A percentile compares a stretch with the other conserved stretches of the same genome.
phyloP scores from a whole-genome alignment of 148 eudicot species.

The Chenopodium album region DNA sequence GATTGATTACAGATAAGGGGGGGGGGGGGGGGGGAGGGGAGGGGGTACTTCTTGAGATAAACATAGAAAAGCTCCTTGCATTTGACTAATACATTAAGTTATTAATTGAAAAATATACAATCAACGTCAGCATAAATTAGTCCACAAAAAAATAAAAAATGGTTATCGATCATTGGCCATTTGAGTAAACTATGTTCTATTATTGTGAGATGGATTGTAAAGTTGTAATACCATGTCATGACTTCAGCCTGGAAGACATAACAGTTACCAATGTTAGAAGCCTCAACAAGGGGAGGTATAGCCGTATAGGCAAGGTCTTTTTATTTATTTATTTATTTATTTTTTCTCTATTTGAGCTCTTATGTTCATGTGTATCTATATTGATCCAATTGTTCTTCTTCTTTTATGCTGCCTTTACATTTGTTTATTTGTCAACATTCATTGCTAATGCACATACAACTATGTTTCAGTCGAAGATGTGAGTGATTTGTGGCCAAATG shows the following conservation, averaged over 20 bases:
- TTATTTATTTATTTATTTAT: neutral
- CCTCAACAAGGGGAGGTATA: neutral
- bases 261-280: neutral
- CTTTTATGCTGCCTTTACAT: neutral
- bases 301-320: neutral
- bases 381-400: neutral
- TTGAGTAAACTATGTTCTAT: neutral
- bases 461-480: constrained; percentile 87
- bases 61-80: neutral
- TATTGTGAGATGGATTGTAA: neutral
- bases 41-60: neutral
- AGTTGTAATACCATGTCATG: neutral
- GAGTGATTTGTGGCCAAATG: constrained; percentile 86
- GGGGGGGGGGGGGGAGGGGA: neutral
- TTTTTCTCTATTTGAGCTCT: neutral
- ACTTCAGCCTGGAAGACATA: neutral
- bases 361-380: neutral
- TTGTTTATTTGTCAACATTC: constrained; percentile 2
- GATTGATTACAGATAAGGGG: too few relatives aligned
- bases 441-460: constrained; percentile 10
- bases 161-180: neutral
- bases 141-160: neutral
- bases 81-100: neutral
- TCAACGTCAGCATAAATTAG: neutral
- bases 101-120: neutral